These are phyloP conservation scores for Suillus spraguei DNA, from an alignment of 768 basidiomycete genomes.

Conservation along the genomic window DNA sequence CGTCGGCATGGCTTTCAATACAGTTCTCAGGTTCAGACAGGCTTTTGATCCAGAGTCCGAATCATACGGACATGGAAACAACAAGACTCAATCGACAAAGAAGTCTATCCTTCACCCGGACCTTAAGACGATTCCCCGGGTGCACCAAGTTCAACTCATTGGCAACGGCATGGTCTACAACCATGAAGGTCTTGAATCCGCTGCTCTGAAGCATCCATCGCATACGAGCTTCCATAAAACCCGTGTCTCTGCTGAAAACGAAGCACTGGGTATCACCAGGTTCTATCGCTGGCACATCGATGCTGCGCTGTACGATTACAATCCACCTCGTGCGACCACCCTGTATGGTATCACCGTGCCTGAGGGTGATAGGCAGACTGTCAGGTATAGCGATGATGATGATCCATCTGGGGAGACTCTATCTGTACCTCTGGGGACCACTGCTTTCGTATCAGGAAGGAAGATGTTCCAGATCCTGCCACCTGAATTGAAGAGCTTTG, in stretches of 20 bases:
- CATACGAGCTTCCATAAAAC: constrained; percentile 91
- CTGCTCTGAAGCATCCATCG: constrained; percentile 82
- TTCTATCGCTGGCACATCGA: constrained; percentile 96
- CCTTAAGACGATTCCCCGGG: constrained; percentile 86
- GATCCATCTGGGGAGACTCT: constrained; percentile 88
- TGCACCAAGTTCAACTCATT: constrained; percentile 90
- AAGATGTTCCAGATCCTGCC: constrained; percentile 85
- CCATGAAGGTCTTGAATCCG: constrained; percentile 79
- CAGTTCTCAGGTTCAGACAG: constrained; percentile 38
- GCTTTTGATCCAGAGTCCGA: constrained; percentile 71
- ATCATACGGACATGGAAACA: constrained; percentile 85
- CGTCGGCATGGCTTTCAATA: constrained; percentile 7
- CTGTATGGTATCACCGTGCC: constrained; percentile 81
- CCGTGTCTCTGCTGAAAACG: constrained; percentile 69
- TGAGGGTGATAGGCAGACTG: constrained; percentile 59
- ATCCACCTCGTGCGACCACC: constrained; percentile 83
- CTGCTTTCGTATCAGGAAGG: constrained; percentile 79
- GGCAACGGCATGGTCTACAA: constrained; percentile 82
- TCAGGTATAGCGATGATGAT: constrained; percentile 58
- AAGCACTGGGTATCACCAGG: constrained; percentile 75
- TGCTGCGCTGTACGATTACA: constrained; percentile 77
- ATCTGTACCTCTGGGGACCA: constrained; percentile 82
- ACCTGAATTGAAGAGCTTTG: constrained; percentile 71
- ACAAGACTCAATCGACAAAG: constrained; percentile 73
- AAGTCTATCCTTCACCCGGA: constrained; percentile 88